These are phyloP conservation scores for Epithele typhae DNA, from an alignment of 768 basidiomycete genomes.

Conservation along the genomic window DNA sequence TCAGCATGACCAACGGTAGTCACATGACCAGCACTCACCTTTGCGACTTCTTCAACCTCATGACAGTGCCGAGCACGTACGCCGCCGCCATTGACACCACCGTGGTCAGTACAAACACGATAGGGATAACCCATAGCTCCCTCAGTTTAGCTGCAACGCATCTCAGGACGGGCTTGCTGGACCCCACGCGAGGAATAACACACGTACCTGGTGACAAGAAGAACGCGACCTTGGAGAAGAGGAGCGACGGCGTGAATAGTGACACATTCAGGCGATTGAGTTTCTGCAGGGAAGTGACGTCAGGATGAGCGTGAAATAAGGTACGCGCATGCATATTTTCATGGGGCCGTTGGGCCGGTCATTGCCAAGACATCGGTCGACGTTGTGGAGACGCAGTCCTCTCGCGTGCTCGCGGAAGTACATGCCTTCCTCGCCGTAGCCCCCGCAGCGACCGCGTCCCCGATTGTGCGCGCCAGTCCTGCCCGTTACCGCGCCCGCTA, in stretches of 20 bases:
- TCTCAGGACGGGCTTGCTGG: too few species aligned
- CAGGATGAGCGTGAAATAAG: too few species aligned
- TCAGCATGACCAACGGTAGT: neutral
- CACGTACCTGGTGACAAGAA: slow-evolving; percentile 64
- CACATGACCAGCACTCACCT: slow-evolving; percentile 39
- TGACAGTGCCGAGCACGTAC: slow-evolving; percentile 53
- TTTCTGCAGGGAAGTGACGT: slow-evolving; percentile 40
- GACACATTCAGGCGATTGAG: slow-evolving; percentile 82
- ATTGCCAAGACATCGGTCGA: too few species aligned
- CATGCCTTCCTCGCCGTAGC: too few species aligned
- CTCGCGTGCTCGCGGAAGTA: neutral
- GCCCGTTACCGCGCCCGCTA: too few species aligned
- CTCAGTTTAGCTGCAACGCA: slow-evolving; percentile 64
- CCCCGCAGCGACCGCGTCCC: too few species aligned
- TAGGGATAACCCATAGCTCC: slow-evolving; percentile 82
- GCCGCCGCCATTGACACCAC: slow-evolving; percentile 66
- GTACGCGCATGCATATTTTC: too few species aligned
- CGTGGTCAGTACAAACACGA: slow-evolving; percentile 81
- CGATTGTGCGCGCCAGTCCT: too few species aligned
- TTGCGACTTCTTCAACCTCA: slow-evolving; percentile 72
- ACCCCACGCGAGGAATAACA: too few species aligned
- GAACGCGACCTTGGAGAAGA: slow-evolving; percentile 96
- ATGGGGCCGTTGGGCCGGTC: too few species aligned
- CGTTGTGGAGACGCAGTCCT: too few species aligned
- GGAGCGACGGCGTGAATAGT: slow-evolving; percentile 81